Conservation (phyloP, 805 yeast species). For the Candida nanaspora region DNA sequence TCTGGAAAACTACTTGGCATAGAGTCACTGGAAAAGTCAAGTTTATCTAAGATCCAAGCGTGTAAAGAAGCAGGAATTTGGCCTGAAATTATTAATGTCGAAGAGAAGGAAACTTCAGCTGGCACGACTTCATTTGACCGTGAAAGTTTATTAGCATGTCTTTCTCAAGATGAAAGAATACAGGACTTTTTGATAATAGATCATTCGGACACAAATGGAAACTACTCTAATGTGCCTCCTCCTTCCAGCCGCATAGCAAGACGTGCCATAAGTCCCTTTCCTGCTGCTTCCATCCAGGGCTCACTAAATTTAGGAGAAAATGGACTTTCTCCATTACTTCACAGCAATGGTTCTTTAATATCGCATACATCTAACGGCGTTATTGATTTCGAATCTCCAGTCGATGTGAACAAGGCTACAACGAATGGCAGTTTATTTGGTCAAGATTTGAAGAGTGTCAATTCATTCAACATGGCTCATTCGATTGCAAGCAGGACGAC, state of each 20-base stretch:
- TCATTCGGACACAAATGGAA: neutral
- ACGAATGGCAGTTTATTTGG: neutral
- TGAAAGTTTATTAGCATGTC: neutral
- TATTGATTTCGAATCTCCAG: neutral
- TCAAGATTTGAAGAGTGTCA: neutral
- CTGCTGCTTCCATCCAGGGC: neutral
- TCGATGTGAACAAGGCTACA: neutral
- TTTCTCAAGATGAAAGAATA: neutral
- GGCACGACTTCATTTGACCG: neutral
- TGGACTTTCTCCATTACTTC: neutral
- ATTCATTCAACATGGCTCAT: slow-evolving; percentile 6
- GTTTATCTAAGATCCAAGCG: neutral
- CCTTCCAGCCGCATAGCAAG: neutral
- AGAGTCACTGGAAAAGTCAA: neutral
- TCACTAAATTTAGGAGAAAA: neutral
- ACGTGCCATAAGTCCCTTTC: neutral
- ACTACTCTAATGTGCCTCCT: neutral
- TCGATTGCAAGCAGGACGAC: slow-evolving; percentile 9
- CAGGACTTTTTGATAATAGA: neutral
- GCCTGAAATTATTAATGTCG: neutral
- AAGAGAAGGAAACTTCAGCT: neutral
- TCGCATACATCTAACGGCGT: neutral
- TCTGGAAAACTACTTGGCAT: neutral
- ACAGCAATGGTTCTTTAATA: neutral
- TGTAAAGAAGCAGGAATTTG: neutral